A percentile compares a stretch with the other conserved stretches of the same genome.
Conservation (phyloP, 306 rosid genomes). For the Cucurbita pepo region DNA sequence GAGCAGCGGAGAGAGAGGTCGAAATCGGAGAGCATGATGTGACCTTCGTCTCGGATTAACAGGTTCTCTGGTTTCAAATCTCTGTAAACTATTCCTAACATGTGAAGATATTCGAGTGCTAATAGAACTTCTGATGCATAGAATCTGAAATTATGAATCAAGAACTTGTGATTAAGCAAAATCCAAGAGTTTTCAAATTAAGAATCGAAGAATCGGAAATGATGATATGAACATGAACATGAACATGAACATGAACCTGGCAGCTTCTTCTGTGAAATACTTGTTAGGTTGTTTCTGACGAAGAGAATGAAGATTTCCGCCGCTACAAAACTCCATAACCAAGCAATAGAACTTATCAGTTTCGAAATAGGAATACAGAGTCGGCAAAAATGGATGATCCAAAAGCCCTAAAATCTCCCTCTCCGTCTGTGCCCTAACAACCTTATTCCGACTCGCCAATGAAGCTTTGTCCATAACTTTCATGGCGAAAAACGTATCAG, state of each 20-base stretch:
- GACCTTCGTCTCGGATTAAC: conserved; percentile 41
- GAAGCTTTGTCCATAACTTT: conserved; percentile 13
- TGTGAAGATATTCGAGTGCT: conserved; percentile 45
- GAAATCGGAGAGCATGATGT: conserved; percentile 33
- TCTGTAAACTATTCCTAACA: conserved; percentile 27
- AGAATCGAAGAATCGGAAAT: neutral
- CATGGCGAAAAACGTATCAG: conserved; percentile 3
- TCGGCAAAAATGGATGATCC: conserved; percentile 8
- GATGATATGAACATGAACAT: too few relatives aligned
- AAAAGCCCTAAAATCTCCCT: conserved; percentile 3
- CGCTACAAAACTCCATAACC: conserved; percentile 11
- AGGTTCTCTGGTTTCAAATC: conserved; percentile 24
- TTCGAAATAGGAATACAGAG: conserved; percentile 6
- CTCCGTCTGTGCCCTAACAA: conserved; percentile 3
- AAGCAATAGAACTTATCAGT: conserved; percentile 9
- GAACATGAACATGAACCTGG: neutral
- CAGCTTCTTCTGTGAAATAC: conserved; percentile 10
- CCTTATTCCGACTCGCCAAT: conserved; percentile 1
- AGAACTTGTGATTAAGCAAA: too few relatives aligned
- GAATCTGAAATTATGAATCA: conserved; percentile 9
- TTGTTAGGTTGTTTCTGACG: conserved; percentile 9
- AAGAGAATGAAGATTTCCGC: conserved; percentile 10
- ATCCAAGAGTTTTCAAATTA: too few relatives aligned
- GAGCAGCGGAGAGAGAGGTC: conserved; percentile 20
- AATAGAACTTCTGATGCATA: conserved; percentile 43